phyloP scores from a whole-genome alignment of 371 early-diverging fungal genomes.

The Haplosporangium sp. region DNA sequence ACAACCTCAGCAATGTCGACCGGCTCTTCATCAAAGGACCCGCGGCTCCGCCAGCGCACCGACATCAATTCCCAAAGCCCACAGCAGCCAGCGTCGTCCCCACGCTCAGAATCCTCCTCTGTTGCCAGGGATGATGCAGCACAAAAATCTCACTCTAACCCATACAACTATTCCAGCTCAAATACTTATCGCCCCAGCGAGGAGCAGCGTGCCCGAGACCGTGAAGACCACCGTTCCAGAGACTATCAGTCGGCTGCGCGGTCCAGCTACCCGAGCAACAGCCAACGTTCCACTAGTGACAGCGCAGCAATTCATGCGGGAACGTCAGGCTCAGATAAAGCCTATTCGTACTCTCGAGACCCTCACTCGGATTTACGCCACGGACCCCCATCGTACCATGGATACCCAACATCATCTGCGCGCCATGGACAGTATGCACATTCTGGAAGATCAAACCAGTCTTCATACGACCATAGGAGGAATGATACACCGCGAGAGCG shows the following conservation, averaged over 20 bases:
- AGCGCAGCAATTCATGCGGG: no score
- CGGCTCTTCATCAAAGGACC: background rate
- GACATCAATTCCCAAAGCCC: background rate
- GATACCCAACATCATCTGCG: no score
- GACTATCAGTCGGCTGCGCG: no score
- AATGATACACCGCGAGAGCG: no score
- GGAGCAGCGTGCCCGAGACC: background rate
- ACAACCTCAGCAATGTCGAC: background rate
- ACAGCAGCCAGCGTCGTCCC: background rate
- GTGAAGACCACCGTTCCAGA: background rate
- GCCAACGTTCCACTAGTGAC: no score
- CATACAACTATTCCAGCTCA: background rate
- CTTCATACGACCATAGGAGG: no score
- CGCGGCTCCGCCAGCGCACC: slow-evolving; percentile 2
- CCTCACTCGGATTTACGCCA: slow-evolving; percentile 11
- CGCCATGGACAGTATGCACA: no score
- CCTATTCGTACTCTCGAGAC: background rate
- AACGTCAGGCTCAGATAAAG: no score
- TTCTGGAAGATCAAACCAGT: no score
- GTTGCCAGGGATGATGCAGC: background rate
- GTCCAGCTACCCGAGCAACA: no score
- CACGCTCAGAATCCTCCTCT: background rate
- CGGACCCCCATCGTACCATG: background rate
- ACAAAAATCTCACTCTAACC: background rate
- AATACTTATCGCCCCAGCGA: slow-evolving; percentile 4